Percentiles rank a stretch among this genome's conserved stretches.
These are phyloP conservation scores for Zopfia rhizophila DNA, from an alignment of 2,329 filamentous ascomycete genomes.

Conservation along the genomic window DNA sequence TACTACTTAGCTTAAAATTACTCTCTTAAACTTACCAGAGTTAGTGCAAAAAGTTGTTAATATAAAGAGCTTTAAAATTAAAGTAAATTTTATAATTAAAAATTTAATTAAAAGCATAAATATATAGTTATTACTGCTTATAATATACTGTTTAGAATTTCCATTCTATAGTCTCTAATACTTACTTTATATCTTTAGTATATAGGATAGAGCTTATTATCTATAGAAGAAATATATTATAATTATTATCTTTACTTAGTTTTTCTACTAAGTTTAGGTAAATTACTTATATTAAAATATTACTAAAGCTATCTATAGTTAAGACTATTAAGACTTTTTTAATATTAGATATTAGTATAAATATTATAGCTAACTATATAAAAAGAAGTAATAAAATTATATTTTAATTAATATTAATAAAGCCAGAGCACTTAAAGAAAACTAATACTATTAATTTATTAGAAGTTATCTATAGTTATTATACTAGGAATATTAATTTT, in stretches of 20 bases:
- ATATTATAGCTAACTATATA: neutral
- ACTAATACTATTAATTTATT: conserved; percentile 2
- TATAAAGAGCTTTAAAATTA: conserved; percentile 3
- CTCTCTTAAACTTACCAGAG: neutral
- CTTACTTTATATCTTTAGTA: too few species aligned
- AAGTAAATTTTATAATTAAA: conserved; percentile 1
- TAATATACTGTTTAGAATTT: neutral
- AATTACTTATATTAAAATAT: too few species aligned
- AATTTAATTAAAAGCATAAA: neutral
- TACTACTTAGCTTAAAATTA: conserved; percentile 6
- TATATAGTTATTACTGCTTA: neutral
- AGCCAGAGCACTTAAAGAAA: neutral
- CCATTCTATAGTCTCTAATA: too few species aligned
- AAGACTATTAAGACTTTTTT: neutral
- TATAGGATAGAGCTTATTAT: neutral
- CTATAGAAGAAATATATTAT: conserved; percentile 1
- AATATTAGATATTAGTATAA: neutral
- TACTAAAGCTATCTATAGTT: too few species aligned
- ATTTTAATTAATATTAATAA: conserved; percentile 1
- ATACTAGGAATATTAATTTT: neutral
- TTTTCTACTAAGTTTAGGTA: too few species aligned
- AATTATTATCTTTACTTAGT: neutral
- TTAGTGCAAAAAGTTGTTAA: conserved; percentile 4
- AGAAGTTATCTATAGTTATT: neutral
- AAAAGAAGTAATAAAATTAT: neutral